phyloP scores from a whole-genome alignment of 768 basidiomycete genomes.

The Suillus ampliporus region DNA sequence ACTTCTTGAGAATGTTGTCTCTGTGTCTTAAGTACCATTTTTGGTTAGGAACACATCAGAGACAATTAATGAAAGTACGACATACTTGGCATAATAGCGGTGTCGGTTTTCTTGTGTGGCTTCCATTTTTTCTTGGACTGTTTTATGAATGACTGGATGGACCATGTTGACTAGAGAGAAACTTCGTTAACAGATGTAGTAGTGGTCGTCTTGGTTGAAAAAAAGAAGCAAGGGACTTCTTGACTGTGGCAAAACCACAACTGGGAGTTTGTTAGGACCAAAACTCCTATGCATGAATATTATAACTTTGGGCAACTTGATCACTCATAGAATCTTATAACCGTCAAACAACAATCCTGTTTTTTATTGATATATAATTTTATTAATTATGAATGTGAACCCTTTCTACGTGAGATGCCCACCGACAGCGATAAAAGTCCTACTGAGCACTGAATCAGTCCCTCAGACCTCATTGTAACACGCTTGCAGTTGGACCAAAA shows the following conservation, averaged over 20 bases:
- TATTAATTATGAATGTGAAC: too few relatives aligned
- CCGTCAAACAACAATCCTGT: background rate
- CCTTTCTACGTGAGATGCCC: too few relatives aligned
- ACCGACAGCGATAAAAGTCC: too few relatives aligned
- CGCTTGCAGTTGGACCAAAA: too few relatives aligned
- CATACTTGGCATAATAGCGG: background rate
- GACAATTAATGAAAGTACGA: background rate
- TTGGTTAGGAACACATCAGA: background rate
- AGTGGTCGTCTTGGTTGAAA: too few relatives aligned
- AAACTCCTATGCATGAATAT: background rate
- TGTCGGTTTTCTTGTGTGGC: background rate
- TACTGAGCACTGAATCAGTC: too few relatives aligned
- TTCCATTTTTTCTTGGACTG: background rate
- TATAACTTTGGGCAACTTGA: background rate
- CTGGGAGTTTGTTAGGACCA: background rate
- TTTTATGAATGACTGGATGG: background rate
- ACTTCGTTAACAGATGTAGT: too few relatives aligned
- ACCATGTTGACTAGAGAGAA: background rate
- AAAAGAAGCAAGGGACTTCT: too few relatives aligned
- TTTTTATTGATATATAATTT: too few relatives aligned
- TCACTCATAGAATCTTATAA: too few relatives aligned
- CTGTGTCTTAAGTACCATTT: background rate
- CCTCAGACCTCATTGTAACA: too few relatives aligned
- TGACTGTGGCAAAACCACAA: background rate
- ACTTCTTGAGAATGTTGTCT: background rate